Percentiles rank a stretch among this genome's conserved stretches.
Conservation (phyloP, 2,329 filamentous ascomycete species). For the Cladosporium sp. region DNA sequence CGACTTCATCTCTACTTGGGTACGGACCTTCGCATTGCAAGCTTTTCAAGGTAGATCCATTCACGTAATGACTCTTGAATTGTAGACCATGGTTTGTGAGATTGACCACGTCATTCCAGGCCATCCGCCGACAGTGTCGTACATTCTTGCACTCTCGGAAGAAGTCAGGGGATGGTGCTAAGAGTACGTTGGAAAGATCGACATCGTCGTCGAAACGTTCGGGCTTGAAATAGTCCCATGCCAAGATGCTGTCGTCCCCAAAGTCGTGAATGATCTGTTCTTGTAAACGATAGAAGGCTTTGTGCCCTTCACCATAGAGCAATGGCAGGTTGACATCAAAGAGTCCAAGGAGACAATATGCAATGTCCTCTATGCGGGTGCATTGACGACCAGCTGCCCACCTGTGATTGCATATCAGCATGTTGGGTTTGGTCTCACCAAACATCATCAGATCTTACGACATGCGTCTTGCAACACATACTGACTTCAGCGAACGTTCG, state of each 20-base stretch:
- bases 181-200: not conserved
- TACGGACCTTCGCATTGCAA: not conserved
- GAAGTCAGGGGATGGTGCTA: not conserved
- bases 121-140: not conserved
- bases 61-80: not conserved
- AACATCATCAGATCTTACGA: not conserved
- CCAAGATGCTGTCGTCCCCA: slow-evolving; percentile 14
- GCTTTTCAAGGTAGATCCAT: not conserved
- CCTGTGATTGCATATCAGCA: not conserved
- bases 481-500: slow-evolving; percentile 15
- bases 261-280: slow-evolving; percentile 14
- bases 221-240: slow-evolving; percentile 15
- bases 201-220: not conserved
- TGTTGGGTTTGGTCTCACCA: too few relatives aligned
- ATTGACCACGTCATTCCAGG: not conserved
- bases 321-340: slow-evolving; percentile 20
- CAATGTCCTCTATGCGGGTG: slow-evolving; percentile 17
- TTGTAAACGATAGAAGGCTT: slow-evolving; percentile 19
- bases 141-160: not conserved
- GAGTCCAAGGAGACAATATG: slow-evolving; percentile 19
- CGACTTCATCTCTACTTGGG: not conserved
- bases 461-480: slow-evolving; percentile 15
- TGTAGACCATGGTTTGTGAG: not conserved
- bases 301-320: slow-evolving; percentile 19
- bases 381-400: slow-evolving; percentile 29